phyloP scores from a whole-genome alignment of 2,329 filamentous ascomycete species.

The Lachnum nothofagi region DNA sequence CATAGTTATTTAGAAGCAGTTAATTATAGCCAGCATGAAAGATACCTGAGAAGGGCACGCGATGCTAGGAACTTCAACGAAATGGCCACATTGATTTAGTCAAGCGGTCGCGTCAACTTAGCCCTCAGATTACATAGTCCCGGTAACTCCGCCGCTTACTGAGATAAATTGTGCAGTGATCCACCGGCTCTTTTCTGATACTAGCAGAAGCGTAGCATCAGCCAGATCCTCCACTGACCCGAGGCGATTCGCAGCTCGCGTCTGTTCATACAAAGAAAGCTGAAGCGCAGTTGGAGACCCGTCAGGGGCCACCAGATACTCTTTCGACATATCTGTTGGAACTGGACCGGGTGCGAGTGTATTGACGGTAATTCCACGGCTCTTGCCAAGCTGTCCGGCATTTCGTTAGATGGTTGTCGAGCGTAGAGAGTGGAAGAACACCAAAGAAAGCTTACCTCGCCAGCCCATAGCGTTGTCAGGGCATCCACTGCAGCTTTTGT shows the following conservation, averaged over 20 bases:
- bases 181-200: conserved; percentile 39
- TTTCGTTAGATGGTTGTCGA: conserved; percentile 3
- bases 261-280: conserved; percentile 22
- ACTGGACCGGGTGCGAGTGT: conserved; percentile 57
- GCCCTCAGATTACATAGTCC: not conserved
- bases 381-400: conserved; percentile 28
- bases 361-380: conserved; percentile 48
- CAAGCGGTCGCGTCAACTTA: no score
- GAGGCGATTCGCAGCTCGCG: conserved; percentile 28
- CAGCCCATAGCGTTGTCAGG: conserved; percentile 59
- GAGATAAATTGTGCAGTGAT: conserved; percentile 41
- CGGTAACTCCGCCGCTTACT: conserved; percentile 26
- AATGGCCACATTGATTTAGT: no score
- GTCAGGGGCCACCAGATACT: conserved; percentile 13
- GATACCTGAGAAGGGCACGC: no score
- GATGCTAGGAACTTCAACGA: no score
- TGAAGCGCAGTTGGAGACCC: conserved; percentile 28
- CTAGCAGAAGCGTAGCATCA: conserved; percentile 39
- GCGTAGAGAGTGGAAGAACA: conserved; percentile 1
- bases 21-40: no score
- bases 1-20: no score
- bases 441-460: conserved; percentile 40
- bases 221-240: conserved; percentile 37
- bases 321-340: conserved; percentile 22
- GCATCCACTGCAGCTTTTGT: conserved; percentile 61